Evolutionary conservation across 2,329 filamentous ascomycete species (phyloP).

Genomic region (Orbilia quercus): DNA sequence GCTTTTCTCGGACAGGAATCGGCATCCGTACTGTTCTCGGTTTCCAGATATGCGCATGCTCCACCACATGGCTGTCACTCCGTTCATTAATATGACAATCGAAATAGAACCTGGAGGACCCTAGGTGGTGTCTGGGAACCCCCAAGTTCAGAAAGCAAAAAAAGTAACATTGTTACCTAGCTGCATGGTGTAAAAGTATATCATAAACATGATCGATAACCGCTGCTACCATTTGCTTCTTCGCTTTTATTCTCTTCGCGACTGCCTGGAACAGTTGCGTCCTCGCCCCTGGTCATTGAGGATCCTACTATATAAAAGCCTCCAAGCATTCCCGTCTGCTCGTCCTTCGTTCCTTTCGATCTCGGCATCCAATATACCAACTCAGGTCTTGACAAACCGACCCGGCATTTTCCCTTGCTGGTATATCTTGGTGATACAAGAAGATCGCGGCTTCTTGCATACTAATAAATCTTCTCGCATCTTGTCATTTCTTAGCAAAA

Average conservation of each 20-base stretch:
- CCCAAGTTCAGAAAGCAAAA: background rate
- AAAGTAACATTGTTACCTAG: conserved; percentile 31
- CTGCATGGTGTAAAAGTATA: conserved; percentile 14
- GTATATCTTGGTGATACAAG: conserved; percentile 10
- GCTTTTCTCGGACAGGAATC: conserved; percentile 26
- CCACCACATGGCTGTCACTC: background rate
- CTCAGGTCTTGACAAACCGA: conserved; percentile 19
- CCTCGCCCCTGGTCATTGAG: conserved; percentile 12
- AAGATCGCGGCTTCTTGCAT: background rate
- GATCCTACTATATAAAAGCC: conserved; percentile 17
- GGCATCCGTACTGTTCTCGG: conserved; percentile 10
- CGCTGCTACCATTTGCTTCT: conserved; percentile 12
- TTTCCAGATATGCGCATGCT: background rate
- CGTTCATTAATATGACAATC: conserved; percentile 28
- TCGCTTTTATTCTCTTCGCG: conserved; percentile 12
- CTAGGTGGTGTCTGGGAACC: no score
- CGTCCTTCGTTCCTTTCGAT: conserved; percentile 11
- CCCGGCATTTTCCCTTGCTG: conserved; percentile 7
- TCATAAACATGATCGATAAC: conserved; percentile 22
- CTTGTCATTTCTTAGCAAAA: conserved; percentile 48
- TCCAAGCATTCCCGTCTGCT: conserved; percentile 4
- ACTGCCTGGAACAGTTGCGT: conserved; percentile 31
- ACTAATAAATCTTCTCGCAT: conserved; percentile 45
- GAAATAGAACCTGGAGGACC: conserved; percentile 6
- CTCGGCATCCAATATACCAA: conserved; percentile 14